Evolutionary conservation across 306 rosid species (phyloP).

Genomic region (Quercus agrifolia): DNA sequence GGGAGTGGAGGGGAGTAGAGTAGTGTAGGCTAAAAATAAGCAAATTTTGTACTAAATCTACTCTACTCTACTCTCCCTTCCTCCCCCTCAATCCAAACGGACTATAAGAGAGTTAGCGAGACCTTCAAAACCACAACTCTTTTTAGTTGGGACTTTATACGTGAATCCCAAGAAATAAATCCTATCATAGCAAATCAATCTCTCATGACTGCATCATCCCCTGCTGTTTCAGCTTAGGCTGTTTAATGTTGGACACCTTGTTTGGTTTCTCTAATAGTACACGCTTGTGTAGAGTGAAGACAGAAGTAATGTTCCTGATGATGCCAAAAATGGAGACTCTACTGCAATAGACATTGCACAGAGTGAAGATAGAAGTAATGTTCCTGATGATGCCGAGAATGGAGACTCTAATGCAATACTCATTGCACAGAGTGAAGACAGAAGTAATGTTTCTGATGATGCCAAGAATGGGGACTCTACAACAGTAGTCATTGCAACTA

Average conservation of each 20-base stretch:
- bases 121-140: too few relatives aligned
- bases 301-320: slow-evolving; percentile 1
- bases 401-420: not conserved
- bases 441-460: slow-evolving; percentile 6
- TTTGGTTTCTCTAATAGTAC: not conserved
- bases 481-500: not conserved
- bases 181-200: too few relatives aligned
- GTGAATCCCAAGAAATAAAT: too few relatives aligned
- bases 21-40: too few relatives aligned
- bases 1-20: too few relatives aligned
- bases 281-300: slow-evolving; percentile 7
- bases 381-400: not conserved
- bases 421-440: not conserved
- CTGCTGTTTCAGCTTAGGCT: not conserved
- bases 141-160: too few relatives aligned
- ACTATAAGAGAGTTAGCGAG: too few relatives aligned
- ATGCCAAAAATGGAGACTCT: not conserved
- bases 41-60: too few relatives aligned
- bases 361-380: not conserved
- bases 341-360: not conserved
- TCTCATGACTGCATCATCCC: too few relatives aligned
- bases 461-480: not conserved
- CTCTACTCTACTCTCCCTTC: too few relatives aligned
- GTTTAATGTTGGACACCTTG: not conserved
- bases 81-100: too few relatives aligned